A percentile compares a stretch with the other conserved stretches of the same genome.
Conservation (phyloP, 2,329 filamentous ascomycete genomes). For the Pestalotiopsis sp. region DNA sequence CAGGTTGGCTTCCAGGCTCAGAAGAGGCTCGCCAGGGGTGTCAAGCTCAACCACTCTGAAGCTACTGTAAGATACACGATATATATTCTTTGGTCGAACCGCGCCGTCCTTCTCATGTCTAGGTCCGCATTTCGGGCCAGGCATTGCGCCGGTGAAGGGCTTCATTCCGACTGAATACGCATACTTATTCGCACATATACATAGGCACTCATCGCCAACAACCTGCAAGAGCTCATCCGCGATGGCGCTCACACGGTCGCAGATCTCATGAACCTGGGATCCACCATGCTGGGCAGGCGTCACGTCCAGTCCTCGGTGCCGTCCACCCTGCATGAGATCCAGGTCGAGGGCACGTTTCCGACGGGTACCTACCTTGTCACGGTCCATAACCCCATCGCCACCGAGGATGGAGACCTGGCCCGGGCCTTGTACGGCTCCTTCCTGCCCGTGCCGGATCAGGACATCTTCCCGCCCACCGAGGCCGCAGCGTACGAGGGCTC, state of each 20-base stretch:
- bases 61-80: constrained; percentile 62
- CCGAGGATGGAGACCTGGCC: constrained; percentile 84
- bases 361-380: constrained; percentile 93
- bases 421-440: constrained; percentile 91
- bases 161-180: not conserved
- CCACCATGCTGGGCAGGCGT: constrained; percentile 89
- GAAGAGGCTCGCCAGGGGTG: constrained; percentile 81
- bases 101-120: not conserved
- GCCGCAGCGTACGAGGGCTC: constrained; percentile 67
- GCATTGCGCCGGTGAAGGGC: not conserved
- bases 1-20: constrained; percentile 88
- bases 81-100: not conserved
- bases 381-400: constrained; percentile 85
- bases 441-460: constrained; percentile 73
- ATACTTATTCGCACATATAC: not conserved
- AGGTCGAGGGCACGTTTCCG: constrained; percentile 92
- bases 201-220: constrained; percentile 80
- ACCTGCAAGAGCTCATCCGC: constrained; percentile 93
- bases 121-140: not conserved
- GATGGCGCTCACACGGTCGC: constrained; percentile 93
- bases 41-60: constrained; percentile 88
- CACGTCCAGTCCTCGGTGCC: constrained; percentile 87
- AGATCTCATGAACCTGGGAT: constrained; percentile 89
- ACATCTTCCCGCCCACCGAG: constrained; percentile 68
- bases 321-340: constrained; percentile 77